phyloP scores from a whole-genome alignment of 768 basidiomycete species.

The Mycena haematopus region DNA sequence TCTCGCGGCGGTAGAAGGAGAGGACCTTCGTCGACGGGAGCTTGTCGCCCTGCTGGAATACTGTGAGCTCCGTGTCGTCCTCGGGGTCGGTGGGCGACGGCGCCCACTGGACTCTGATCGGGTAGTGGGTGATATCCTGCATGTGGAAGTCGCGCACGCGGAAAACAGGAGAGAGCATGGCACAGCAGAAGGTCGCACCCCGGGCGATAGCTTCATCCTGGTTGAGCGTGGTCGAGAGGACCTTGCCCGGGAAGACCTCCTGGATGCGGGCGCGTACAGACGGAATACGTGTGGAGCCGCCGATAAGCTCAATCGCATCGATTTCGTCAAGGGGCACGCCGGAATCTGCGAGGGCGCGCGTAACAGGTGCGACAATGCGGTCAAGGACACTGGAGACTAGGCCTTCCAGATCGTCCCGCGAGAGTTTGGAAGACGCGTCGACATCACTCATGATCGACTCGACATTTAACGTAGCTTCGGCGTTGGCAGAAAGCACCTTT shows the following conservation, averaged over 20 bases:
- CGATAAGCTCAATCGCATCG: conserved; percentile 91
- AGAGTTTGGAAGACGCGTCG: conserved; percentile 87
- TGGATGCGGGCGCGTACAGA: conserved; percentile 90
- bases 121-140: conserved; percentile 85
- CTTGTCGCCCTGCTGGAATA: conserved; percentile 85
- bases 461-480: conserved; percentile 87
- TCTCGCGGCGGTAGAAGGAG: conserved; percentile 88
- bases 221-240: conserved; percentile 92
- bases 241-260: conserved; percentile 79
- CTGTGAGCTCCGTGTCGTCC: conserved; percentile 90
- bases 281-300: conserved; percentile 92
- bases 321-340: conserved; percentile 85
- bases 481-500: conserved; percentile 95
- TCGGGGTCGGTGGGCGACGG: conserved; percentile 74
- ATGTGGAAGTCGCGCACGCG: conserved; percentile 94
- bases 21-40: conserved; percentile 96
- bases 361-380: conserved; percentile 76
- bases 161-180: conserved; percentile 97
- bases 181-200: conserved; percentile 96
- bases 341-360: conserved; percentile 81
- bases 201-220: conserved; percentile 97
- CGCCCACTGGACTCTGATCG: conserved; percentile 92
- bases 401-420: conserved; percentile 81
- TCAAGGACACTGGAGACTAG: conserved; percentile 80
- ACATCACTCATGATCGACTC: conserved; percentile 97